phyloP scores from a whole-genome alignment of 495 filamentous ascomycete species.

The Cryomyces antarcticus region DNA sequence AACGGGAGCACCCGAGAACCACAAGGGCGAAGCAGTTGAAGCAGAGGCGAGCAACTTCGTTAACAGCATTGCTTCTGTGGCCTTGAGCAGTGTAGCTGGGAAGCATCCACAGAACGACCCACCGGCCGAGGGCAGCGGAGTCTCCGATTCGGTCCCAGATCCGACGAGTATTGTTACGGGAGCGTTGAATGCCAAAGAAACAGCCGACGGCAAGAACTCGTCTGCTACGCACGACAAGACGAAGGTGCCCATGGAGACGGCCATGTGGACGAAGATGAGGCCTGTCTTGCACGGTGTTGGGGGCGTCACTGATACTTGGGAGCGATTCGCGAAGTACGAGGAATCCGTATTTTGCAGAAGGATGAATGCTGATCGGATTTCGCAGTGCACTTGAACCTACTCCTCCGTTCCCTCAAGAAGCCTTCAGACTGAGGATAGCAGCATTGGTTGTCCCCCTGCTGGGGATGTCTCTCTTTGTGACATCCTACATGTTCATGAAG shows the following conservation, averaged over 20 bases:
- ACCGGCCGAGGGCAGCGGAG: constrained; percentile 3
- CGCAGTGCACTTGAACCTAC: constrained; percentile 54
- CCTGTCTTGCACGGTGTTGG: constrained; percentile 58
- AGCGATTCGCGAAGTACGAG: constrained; percentile 51
- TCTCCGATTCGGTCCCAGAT: constrained; percentile 31
- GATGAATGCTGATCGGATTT: constrained; percentile 2
- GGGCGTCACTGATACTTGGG: constrained; percentile 60
- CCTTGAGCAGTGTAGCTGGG: constrained; percentile 53
- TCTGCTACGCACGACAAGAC: constrained; percentile 50
- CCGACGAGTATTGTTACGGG: constrained; percentile 32
- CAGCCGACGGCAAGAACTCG: constrained; percentile 24
- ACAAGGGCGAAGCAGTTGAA: constrained; percentile 75
- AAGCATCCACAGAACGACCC: constrained; percentile 31
- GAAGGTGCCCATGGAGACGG: constrained; percentile 61
- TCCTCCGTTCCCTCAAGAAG: constrained; percentile 47
- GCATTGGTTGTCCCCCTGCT: constrained; percentile 36
- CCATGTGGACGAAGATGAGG: constrained; percentile 55
- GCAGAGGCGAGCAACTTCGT: constrained; percentile 70
- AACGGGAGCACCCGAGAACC: constrained; percentile 65
- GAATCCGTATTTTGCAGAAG: constrained; percentile 7
- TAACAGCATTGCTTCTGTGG: constrained; percentile 52
- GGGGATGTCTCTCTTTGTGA: constrained; percentile 36
- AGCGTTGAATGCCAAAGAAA: constrained; percentile 37
- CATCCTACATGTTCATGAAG: constrained; percentile 59
- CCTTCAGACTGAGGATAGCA: constrained; percentile 41